phyloP scores from a whole-genome alignment of 345 rosid genomes.

The Kernera saxatilis region DNA sequence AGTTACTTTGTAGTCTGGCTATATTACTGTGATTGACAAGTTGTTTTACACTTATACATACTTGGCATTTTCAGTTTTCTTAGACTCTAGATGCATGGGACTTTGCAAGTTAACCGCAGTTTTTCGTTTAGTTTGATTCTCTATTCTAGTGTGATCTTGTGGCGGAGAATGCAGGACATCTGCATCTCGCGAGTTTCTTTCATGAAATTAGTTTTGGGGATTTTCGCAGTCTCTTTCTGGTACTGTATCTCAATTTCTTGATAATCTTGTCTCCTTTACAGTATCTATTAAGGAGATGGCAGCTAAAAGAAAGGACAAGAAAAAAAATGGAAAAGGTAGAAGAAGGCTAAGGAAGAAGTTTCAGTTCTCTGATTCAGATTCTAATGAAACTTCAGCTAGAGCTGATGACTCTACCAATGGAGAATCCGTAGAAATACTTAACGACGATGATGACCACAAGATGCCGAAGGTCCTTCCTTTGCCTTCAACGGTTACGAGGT shows the following conservation, averaged over 20 bases:
- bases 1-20: not conserved
- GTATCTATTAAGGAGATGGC: constrained; percentile 27
- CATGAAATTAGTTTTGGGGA: not conserved
- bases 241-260: not conserved
- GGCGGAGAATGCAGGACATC: not conserved
- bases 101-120: not conserved
- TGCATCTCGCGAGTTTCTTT: not conserved
- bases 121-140: not conserved
- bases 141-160: not conserved
- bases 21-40: not conserved
- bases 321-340: constrained; percentile 24
- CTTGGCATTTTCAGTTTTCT: not conserved
- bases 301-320: constrained; percentile 18
- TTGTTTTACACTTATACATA: not conserved
- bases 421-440: constrained; percentile 5
- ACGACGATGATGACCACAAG: constrained; percentile 31
- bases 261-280: not conserved
- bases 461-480: constrained; percentile 25
- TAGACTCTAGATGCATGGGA: not conserved
- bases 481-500: constrained; percentile 10
- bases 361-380: constrained; percentile 42
- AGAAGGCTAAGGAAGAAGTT: constrained; percentile 47
- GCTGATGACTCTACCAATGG: constrained; percentile 1
- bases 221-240: not conserved
- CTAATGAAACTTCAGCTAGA: constrained; percentile 27